A percentile compares a stretch with the other conserved stretches of the same genome.
Evolutionary conservation across 257 asterid genomes (phyloP).

Genomic region (Nemophila menziesii): DNA sequence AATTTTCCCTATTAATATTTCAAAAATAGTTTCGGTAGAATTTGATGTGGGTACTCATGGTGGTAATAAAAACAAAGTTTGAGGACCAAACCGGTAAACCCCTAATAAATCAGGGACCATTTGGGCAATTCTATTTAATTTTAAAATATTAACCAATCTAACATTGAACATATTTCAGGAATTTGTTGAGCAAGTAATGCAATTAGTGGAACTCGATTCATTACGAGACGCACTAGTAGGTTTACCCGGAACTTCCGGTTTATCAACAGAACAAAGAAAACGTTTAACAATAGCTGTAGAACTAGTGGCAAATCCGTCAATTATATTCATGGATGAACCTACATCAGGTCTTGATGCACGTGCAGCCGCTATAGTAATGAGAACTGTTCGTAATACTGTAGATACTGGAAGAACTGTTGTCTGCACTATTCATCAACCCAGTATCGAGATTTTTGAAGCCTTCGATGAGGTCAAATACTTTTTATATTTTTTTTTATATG

Average conservation of each 20-base stretch:
- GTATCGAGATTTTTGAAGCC: constrained; percentile 89
- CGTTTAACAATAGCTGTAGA: constrained; percentile 93
- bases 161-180: constrained; percentile 35
- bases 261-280: constrained; percentile 91
- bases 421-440: constrained; percentile 96
- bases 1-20: no score
- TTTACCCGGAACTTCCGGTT: constrained; percentile 70
- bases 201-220: constrained; percentile 65
- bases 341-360: constrained; percentile 96
- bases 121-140: background rate
- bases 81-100: no score
- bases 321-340: constrained; percentile 95
- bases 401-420: constrained; percentile 95
- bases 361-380: constrained; percentile 97
- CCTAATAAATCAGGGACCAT: no score
- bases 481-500: background rate
- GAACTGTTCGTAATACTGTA: constrained; percentile 90
- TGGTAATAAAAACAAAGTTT: background rate
- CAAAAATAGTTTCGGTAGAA: no score
- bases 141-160: background rate
- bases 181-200: constrained; percentile 85
- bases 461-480: constrained; percentile 67
- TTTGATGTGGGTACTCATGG: no score
- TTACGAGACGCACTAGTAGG: constrained; percentile 80
- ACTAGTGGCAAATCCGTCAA: constrained; percentile 90